phyloP scores from a whole-genome alignment of 306 rosid genomes.

The Cucurbita maxima region DNA sequence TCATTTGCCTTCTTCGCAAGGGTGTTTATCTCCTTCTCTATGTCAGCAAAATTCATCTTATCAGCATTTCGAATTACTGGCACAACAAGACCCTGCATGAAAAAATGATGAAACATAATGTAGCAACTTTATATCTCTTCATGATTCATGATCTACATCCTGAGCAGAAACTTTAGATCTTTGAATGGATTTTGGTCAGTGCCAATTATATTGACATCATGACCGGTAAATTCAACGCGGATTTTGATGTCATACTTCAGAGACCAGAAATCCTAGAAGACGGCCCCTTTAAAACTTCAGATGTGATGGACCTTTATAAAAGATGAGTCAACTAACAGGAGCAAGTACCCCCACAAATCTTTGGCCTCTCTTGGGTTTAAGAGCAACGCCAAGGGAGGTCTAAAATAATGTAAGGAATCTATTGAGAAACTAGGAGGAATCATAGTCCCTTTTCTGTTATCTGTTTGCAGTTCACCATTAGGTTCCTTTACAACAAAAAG shows the following conservation, averaged over 20 bases:
- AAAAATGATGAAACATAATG: conserved; percentile 2
- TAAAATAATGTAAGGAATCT: not conserved
- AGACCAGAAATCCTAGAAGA: not conserved
- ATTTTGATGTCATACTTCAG: not conserved
- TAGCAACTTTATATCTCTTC: not conserved
- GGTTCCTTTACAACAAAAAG: not conserved
- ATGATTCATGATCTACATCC: not conserved
- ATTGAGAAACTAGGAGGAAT: not conserved
- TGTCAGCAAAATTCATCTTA: conserved; percentile 58
- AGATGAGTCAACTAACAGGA: not conserved
- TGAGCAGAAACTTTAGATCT: not conserved
- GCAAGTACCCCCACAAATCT: not conserved
- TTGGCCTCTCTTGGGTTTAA: not conserved
- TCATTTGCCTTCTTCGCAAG: conserved; percentile 69
- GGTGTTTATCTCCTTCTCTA: conserved; percentile 64
- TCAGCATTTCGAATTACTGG: conserved; percentile 69
- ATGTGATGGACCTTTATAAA: not conserved
- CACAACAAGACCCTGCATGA: conserved; percentile 55
- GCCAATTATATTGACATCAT: not conserved
- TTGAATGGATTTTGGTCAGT: not conserved
- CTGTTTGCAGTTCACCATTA: not conserved
- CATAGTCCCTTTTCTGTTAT: not conserved
- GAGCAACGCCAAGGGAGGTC: not conserved
- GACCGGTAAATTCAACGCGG: not conserved
- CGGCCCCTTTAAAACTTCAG: not conserved